A percentile compares a stretch with the other conserved stretches of the same genome.
Evolutionary conservation across 2,329 filamentous ascomycete genomes (phyloP).

Genomic region (Exserohilum rostratum): DNA sequence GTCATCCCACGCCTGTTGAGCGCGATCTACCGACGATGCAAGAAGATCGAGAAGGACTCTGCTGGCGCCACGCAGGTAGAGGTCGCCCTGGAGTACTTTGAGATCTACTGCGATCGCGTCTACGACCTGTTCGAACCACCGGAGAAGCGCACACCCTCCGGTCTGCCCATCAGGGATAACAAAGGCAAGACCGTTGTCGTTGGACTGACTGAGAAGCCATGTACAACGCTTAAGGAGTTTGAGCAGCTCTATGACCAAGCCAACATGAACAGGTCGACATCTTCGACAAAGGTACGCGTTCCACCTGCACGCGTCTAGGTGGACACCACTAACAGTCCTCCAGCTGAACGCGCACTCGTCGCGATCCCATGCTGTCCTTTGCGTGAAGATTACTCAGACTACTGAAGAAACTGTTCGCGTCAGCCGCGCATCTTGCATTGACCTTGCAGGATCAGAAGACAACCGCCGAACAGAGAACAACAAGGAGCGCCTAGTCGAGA

Average conservation of each 20-base stretch:
- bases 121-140: constrained; percentile 87
- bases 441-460: constrained; percentile 93
- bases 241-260: constrained; percentile 89
- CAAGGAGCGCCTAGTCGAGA: constrained; percentile 91
- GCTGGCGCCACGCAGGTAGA: constrained; percentile 71
- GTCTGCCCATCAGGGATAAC: constrained; percentile 82
- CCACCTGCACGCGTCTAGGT: background rate
- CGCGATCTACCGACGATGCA: constrained; percentile 80
- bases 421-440: constrained; percentile 90
- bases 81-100: constrained; percentile 87
- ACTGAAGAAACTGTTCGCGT: constrained; percentile 69
- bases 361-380: constrained; percentile 86
- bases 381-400: constrained; percentile 83
- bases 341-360: constrained; percentile 87
- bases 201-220: constrained; percentile 81
- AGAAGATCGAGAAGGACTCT: constrained; percentile 83
- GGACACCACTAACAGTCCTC: constrained; percentile 1
- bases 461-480: constrained; percentile 93
- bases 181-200: constrained; percentile 87
- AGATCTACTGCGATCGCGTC: constrained; percentile 97
- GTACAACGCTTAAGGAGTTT: constrained; percentile 86
- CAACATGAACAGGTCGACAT: constrained; percentile 87
- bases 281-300: constrained; percentile 72
- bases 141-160: constrained; percentile 82
- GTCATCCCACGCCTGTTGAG: constrained; percentile 87